phyloP scores from a whole-genome alignment of 148 eudicot species.

The Pouteria glomerata region DNA sequence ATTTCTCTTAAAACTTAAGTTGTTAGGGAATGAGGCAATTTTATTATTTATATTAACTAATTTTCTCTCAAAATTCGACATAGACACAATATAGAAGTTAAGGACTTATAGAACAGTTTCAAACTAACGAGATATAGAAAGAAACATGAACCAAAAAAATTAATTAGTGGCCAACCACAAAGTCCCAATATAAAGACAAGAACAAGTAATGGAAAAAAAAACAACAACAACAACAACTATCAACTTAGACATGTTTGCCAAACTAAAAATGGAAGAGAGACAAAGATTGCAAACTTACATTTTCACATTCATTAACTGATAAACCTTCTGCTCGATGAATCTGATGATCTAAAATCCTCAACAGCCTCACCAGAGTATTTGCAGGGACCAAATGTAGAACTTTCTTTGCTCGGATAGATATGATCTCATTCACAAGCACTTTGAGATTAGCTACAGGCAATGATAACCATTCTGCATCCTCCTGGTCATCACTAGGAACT shows the following conservation, averaged over 20 bases:
- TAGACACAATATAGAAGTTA: too few species aligned
- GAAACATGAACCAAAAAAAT: too few species aligned
- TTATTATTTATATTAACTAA: too few species aligned
- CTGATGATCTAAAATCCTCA: constrained; percentile 84
- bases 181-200: background rate
- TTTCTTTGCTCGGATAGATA: constrained; percentile 54
- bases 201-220: too few species aligned
- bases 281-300: constrained; percentile 45
- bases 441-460: constrained; percentile 62
- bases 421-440: constrained; percentile 62
- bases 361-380: constrained; percentile 54
- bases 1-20: too few species aligned
- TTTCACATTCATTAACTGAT: constrained; percentile 68
- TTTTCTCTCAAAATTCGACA: too few species aligned
- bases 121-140: too few species aligned
- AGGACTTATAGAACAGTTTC: too few species aligned
- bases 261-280: constrained; percentile 1
- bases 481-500: constrained; percentile 61
- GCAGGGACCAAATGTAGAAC: constrained; percentile 67
- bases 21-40: too few species aligned
- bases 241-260: background rate
- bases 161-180: too few species aligned
- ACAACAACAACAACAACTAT: too few species aligned
- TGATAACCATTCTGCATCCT: constrained; percentile 71
- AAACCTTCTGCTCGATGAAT: constrained; percentile 93